Evolutionary conservation across 768 basidiomycete species (phyloP).

Genomic region (Phlebiopsis gigantea): DNA sequence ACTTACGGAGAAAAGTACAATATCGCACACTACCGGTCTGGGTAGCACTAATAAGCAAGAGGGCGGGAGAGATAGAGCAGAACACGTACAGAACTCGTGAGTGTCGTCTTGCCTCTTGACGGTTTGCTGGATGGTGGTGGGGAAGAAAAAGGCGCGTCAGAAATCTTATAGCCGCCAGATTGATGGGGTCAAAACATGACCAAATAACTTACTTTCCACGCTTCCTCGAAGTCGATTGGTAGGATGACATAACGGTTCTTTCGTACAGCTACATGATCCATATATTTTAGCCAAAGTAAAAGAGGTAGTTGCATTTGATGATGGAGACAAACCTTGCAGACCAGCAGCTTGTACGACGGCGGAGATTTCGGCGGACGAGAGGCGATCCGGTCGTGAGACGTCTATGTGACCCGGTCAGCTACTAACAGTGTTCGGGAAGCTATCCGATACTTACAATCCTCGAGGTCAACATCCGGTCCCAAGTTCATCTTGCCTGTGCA

Average conservation of each 20-base stretch:
- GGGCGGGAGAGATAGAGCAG: not conserved
- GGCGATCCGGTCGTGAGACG: slow-evolving; percentile 91
- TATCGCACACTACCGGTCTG: slow-evolving; percentile 35
- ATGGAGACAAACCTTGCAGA: slow-evolving; percentile 65
- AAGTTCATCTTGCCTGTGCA: slow-evolving; percentile 97
- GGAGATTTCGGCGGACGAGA: slow-evolving; percentile 94
- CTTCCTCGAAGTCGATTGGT: slow-evolving; percentile 97
- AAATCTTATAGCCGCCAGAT: slow-evolving; percentile 25
- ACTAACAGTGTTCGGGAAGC: not conserved
- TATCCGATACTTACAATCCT: slow-evolving; percentile 72
- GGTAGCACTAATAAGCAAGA: not conserved
- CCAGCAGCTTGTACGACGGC: slow-evolving; percentile 97
- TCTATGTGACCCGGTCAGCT: slow-evolving; percentile 41
- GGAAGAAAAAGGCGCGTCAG: slow-evolving; percentile 28
- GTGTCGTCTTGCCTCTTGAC: slow-evolving; percentile 97
- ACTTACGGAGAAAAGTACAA: slow-evolving; percentile 31
- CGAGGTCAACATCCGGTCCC: slow-evolving; percentile 94
- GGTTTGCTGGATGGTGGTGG: slow-evolving; percentile 61
- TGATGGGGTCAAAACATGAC: slow-evolving; percentile 34
- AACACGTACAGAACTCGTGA: slow-evolving; percentile 79
- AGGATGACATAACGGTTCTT: slow-evolving; percentile 98
- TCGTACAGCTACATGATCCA: slow-evolving; percentile 64
- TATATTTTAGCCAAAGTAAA: not conserved
- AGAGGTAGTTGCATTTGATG: not conserved
- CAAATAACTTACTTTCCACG: slow-evolving; percentile 93